Evolutionary conservation across 169 alveolate genomes (phyloP).

Genomic region (Plasmodium vinckei): DNA sequence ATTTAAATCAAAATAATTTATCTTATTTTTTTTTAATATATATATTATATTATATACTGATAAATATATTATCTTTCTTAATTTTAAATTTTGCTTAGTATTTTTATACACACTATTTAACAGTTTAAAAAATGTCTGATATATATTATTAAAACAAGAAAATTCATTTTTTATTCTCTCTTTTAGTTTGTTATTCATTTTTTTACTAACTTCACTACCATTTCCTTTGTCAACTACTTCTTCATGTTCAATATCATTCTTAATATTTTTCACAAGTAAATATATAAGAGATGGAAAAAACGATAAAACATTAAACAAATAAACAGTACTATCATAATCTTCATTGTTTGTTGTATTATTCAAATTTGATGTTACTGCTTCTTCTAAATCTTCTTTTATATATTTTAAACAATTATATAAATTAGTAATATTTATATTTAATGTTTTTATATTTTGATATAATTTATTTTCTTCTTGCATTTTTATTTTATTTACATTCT

Average conservation of each 20-base stretch:
- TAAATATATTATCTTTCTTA: constrained; percentile 34
- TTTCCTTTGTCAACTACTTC: not conserved
- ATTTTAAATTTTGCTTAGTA: constrained; percentile 34
- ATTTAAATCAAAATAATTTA: constrained; percentile 26
- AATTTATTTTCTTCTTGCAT: constrained; percentile 18
- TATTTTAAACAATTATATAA: constrained; percentile 60
- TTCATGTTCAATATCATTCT: not conserved
- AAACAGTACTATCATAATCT: constrained; percentile 32
- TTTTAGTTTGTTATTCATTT: not conserved
- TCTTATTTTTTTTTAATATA: constrained; percentile 31
- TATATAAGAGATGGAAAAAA: constrained; percentile 55
- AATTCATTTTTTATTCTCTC: constrained; percentile 16
- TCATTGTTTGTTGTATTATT: constrained; percentile 22
- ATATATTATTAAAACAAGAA: constrained; percentile 3
- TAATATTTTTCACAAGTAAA: constrained; percentile 10
- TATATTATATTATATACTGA: constrained; percentile 54
- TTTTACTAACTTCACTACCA: not conserved
- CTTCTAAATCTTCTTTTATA: constrained; percentile 26
- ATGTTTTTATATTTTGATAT: constrained; percentile 21
- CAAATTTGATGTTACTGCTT: constrained; percentile 14
- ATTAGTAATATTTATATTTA: constrained; percentile 33
- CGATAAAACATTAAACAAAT: constrained; percentile 42
- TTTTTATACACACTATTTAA: constrained; percentile 26
- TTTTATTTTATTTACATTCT: not conserved
- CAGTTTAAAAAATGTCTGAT: constrained; percentile 5